A percentile compares a stretch with the other conserved stretches of the same genome.
Conservation (phyloP, 495 filamentous ascomycete genomes). For the Coniosporium apollinis region DNA sequence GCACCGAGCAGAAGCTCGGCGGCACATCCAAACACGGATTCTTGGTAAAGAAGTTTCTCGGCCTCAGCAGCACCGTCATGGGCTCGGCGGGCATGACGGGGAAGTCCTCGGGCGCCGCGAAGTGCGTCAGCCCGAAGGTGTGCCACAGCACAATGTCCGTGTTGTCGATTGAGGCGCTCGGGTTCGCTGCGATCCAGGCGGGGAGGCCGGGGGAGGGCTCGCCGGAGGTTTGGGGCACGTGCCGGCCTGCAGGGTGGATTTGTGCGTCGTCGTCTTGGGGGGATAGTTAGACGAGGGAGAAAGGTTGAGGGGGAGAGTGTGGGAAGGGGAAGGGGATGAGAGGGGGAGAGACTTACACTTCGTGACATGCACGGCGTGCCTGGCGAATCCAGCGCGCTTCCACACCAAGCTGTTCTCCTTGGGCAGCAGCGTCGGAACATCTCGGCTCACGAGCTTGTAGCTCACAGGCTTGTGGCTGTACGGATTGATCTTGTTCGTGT, state of each 20-base stretch:
- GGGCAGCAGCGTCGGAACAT: constrained; percentile 64
- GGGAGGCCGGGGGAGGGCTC: constrained; percentile 64
- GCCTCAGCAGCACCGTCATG: constrained; percentile 68
- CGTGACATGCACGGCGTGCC: constrained; percentile 84
- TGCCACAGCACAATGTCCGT: constrained; percentile 90
- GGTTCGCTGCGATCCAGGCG: constrained; percentile 64
- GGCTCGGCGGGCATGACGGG: constrained; percentile 90
- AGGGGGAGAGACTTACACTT: constrained; percentile 45
- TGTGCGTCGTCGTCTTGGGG: constrained; percentile 60
- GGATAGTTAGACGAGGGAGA: too few species aligned
- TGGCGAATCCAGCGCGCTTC: constrained; percentile 85
- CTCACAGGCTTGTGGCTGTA: constrained; percentile 73
- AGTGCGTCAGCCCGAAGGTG: constrained; percentile 86
- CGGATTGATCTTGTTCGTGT: constrained; percentile 67
- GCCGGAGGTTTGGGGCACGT: constrained; percentile 86
- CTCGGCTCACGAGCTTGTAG: constrained; percentile 84
- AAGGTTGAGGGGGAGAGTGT: constrained; percentile 1
- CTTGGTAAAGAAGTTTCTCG: constrained; percentile 70
- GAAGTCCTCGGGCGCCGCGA: constrained; percentile 85
- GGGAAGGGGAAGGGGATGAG: not conserved
- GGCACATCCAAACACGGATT: constrained; percentile 83
- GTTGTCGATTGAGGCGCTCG: constrained; percentile 58
- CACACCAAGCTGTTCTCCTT: constrained; percentile 74
- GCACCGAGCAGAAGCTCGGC: constrained; percentile 58
- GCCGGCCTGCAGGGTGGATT: constrained; percentile 80